phyloP scores from a whole-genome alignment of 768 basidiomycete species.

The Coprinopsis cinerea region DNA sequence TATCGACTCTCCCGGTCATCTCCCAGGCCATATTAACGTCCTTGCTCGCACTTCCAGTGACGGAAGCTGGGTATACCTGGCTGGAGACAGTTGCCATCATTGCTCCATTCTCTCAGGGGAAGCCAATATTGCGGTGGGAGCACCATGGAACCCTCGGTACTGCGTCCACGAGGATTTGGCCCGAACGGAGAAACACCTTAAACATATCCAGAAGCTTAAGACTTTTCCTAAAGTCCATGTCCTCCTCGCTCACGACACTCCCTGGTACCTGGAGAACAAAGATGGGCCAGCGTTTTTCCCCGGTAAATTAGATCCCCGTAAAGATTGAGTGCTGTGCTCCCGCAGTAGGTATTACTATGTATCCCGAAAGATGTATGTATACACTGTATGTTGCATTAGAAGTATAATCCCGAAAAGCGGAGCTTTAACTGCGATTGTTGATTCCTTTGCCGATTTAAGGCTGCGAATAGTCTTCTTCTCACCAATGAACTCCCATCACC shows the following conservation, averaged over 20 bases:
- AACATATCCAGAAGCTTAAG: slow-evolving; percentile 32
- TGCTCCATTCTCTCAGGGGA: slow-evolving; percentile 43
- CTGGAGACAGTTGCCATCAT: slow-evolving; percentile 53
- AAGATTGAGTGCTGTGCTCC: too few species aligned
- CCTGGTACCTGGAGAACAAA: slow-evolving; percentile 45
- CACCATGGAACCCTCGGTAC: slow-evolving; percentile 19
- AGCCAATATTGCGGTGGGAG: slow-evolving; percentile 31
- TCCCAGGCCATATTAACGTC: slow-evolving; percentile 48
- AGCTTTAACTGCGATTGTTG: too few species aligned
- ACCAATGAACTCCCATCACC: too few species aligned
- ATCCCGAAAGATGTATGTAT: too few species aligned
- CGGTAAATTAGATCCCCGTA: slow-evolving; percentile 21
- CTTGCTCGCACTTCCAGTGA: slow-evolving; percentile 50
- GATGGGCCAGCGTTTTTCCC: slow-evolving; percentile 43
- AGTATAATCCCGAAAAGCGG: too few species aligned
- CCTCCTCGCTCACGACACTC: slow-evolving; percentile 47
- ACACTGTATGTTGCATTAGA: too few species aligned
- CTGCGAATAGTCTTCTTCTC: too few species aligned
- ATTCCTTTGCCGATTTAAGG: too few species aligned
- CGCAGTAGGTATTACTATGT: too few species aligned
- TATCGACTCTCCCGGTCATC: slow-evolving; percentile 52
- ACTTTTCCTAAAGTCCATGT: slow-evolving; percentile 35
- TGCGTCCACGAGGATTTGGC: slow-evolving; percentile 42
- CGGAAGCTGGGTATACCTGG: slow-evolving; percentile 51
- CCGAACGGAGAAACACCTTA: slow-evolving; percentile 36